Evolutionary conservation across 352 stramenopile genomes (phyloP), one percentile per base, ranked within the genome.

Genomic region (Pythium sukuiense): DNA sequence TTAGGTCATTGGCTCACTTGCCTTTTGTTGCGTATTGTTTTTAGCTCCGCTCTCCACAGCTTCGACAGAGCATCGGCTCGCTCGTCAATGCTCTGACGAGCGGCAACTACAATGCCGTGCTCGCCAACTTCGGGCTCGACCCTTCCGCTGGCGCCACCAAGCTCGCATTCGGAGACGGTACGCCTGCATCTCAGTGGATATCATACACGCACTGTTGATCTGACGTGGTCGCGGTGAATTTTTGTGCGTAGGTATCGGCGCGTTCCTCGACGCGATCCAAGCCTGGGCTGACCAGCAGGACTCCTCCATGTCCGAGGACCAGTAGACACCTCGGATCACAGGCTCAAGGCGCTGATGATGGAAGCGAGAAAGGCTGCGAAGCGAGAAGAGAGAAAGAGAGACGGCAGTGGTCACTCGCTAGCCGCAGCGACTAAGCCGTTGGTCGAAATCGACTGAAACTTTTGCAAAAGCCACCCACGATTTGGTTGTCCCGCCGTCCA

Each of bases 81-180:
- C 81, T 98, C 27, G 82, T 87, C 49, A 81, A 68, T 27, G 92
- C 89, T 46, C 69, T 97, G 39, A 84, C 97, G 65, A 93, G 87
- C 0, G 87, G 92, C 56, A 97, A 97, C 63, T 97, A 92, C 59
- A 96, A 96, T 71, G 78, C 83, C 12, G 83, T 98, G 37, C 77
- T 97, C 69, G 77, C 87, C 49, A 98, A 96, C 67, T 98, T 98
- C 61, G 88, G 87, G 2, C 73, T 98, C 39, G 79, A 97, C 53
- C 77, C 87, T 27, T 59, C 79, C 11, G 89, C 87, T 35, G 89
- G 90, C 26, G 86, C 86, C 32, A 74, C 63, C 46, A 92, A 96
- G 61, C 80, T 98, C 29, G 74, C 85, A 20, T 85, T 83, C 55
- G 92, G 92, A 26, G 90, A 97, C 63, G 74, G 87, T 93, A 76